These are phyloP conservation scores for Erysimum cheiri DNA, from an alignment of 441 rosid genomes.

Conservation along the genomic window DNA sequence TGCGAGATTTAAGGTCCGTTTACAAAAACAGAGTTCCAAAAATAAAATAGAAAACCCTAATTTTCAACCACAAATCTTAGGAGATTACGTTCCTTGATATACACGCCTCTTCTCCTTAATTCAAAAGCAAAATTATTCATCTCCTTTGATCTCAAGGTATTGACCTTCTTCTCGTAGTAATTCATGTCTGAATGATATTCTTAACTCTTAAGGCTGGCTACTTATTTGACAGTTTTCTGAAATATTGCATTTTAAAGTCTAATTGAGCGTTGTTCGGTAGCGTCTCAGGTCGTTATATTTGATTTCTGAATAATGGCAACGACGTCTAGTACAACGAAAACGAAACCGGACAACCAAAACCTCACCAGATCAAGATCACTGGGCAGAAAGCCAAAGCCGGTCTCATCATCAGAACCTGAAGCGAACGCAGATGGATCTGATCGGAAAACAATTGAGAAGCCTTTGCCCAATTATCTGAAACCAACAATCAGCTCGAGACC, in stretches of 20 bases:
- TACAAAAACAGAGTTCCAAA: constrained; percentile 38
- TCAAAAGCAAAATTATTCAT: constrained; percentile 27
- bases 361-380: constrained; percentile 51
- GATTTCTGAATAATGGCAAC: constrained; percentile 41
- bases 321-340: constrained; percentile 34
- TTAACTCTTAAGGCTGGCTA: background rate
- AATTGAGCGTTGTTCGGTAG: background rate
- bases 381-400: constrained; percentile 41
- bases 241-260: background rate
- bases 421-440: constrained; percentile 37
- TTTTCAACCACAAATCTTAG: constrained; percentile 37
- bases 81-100: constrained; percentile 45
- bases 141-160: constrained; percentile 38
- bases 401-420: constrained; percentile 27
- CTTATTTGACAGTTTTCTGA: background rate
- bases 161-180: background rate
- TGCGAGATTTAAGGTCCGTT: constrained; percentile 45
- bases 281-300: constrained; percentile 22
- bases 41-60: constrained; percentile 41
- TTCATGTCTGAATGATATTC: constrained; percentile 1
- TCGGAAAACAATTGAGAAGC: constrained; percentile 38
- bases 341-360: constrained; percentile 53
- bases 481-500: constrained; percentile 58
- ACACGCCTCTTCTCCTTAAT: constrained; percentile 40
- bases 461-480: constrained; percentile 60